Base-by-base conservation (phyloP, 2,329 filamentous ascomycete genomes). In the Chrysoporthe austroafricana region DNA sequence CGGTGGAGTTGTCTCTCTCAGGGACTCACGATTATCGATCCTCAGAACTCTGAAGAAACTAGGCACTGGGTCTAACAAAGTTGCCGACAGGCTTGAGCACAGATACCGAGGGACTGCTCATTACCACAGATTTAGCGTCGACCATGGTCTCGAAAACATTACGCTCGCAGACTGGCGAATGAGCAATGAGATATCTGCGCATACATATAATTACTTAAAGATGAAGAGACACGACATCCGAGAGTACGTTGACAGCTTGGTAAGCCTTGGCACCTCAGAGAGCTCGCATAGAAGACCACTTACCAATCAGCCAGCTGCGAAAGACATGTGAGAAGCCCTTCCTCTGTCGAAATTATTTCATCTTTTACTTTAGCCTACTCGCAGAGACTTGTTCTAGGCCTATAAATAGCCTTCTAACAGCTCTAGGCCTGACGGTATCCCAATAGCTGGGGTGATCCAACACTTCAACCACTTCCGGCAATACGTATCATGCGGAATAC, bases 61-160 rank as follows among this genome's bases (percentile, higher is more conserved):
- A 58, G 71, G 71, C 0, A 70, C 71, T 1, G 70, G 64, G 8
- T 74, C 72, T 5, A 73, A 69, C n/a, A 66, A 62, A 9, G 72
- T 73, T 44, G 70, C 69, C 58, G 59, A 57, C 0, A 67, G 46
- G 4, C 70, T 75, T 42, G 46, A 71, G 1, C 36, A 50, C 1
- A 50, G 62, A 62, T 74, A 73, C 58, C 62, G 69, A 16, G 71
- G 66, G 6, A 69, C 56, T 21, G 58, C 50, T 6, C 64, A 68
- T 34, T 76, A 77, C 67, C 70, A 70, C 52, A 68, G 74, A 14
- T 74, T 76, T 63, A 74, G 74, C 46, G 74, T 76, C 1, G 72
- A 74, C 16, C 68, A 66, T n/a, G 75, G 75, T 8, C 63, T 77
- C 11, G 48, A 74, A 39, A 71, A 75, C 60, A 64, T 74, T 32